Evolutionary conservation across 306 rosid genomes (phyloP).

Genomic region (Canavalia ensiformis): DNA sequence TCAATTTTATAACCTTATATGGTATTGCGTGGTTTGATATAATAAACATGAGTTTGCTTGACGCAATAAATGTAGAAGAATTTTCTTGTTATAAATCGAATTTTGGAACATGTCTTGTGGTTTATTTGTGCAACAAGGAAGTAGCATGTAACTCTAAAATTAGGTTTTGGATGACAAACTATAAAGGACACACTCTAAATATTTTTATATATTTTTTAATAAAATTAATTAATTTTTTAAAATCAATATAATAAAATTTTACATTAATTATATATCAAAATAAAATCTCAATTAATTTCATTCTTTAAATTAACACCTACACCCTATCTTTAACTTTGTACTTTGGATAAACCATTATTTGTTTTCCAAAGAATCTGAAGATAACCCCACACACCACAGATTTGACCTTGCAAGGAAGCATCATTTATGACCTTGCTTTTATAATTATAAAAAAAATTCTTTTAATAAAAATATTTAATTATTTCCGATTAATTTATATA

Average conservation of each 20-base stretch:
- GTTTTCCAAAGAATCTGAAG: constrained; percentile 6
- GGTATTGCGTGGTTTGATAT: constrained; percentile 19
- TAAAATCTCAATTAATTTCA: no score
- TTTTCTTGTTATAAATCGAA: background rate
- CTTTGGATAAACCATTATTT: constrained; percentile 32
- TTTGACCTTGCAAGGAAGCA: background rate
- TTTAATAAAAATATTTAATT: no score
- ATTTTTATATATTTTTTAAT: no score
- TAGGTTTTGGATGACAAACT: constrained; percentile 16
- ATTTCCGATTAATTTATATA: no score
- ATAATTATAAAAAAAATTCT: no score
- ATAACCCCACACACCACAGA: background rate
- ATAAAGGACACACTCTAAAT: background rate
- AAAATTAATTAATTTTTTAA: no score
- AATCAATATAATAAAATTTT: no score
- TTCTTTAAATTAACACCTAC: background rate
- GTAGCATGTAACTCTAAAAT: background rate
- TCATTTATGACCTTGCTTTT: background rate
- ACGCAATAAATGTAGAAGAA: constrained; percentile 44
- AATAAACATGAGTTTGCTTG: constrained; percentile 24
- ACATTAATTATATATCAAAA: no score
- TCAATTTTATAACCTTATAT: constrained; percentile 26
- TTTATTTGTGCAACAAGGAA: background rate
- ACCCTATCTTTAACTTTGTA: constrained; percentile 20
- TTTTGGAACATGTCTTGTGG: constrained; percentile 21